A percentile compares a stretch with the other conserved stretches of the same genome.
Evolutionary conservation across 768 basidiomycete genomes (phyloP).

Genomic region (Amanita rubescens): DNA sequence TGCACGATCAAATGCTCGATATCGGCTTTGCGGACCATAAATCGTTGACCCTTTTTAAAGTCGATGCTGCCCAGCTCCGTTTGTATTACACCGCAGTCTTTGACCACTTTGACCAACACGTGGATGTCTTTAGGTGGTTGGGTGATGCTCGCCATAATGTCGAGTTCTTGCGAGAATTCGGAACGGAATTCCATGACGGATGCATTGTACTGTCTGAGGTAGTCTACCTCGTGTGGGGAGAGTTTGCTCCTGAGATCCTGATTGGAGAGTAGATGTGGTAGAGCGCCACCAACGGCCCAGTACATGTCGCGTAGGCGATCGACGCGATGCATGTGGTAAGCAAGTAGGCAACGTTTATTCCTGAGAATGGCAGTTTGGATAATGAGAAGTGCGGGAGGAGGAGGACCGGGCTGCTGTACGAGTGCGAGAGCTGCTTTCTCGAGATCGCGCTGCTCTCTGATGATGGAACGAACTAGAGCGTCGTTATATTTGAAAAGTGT

Average conservation of each 20-base stretch:
- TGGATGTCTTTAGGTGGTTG: slow-evolving; percentile 86
- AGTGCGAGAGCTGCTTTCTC: slow-evolving; percentile 46
- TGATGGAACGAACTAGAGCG: slow-evolving; percentile 73
- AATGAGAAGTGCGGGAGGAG: slow-evolving; percentile 65
- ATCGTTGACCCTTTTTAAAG: slow-evolving; percentile 84
- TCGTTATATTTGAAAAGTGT: slow-evolving; percentile 91
- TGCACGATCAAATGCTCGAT: slow-evolving; percentile 93
- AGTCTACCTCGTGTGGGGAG: slow-evolving; percentile 62
- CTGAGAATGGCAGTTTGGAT: slow-evolving; percentile 85
- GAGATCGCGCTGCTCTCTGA: slow-evolving; percentile 89
- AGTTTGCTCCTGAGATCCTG: slow-evolving; percentile 64
- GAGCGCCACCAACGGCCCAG: slow-evolving; percentile 82
- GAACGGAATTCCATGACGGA: slow-evolving; percentile 77
- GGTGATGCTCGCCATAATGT: slow-evolving; percentile 78
- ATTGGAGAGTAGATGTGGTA: slow-evolving; percentile 73
- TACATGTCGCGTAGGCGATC: slow-evolving; percentile 82
- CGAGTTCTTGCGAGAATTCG: slow-evolving; percentile 80
- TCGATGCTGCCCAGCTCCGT: slow-evolving; percentile 89
- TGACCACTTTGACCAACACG: slow-evolving; percentile 78
- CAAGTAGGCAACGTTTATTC: slow-evolving; percentile 94
- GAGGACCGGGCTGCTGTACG: slow-evolving; percentile 28
- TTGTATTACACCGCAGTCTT: slow-evolving; percentile 87
- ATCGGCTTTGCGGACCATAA: slow-evolving; percentile 80
- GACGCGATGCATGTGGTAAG: slow-evolving; percentile 84
- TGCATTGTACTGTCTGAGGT: slow-evolving; percentile 5